Evolutionary conservation across 192 early-diverging fungal species (phyloP), one percentile per base, ranked within the genome.

Genomic region (Dissophora globulifera): DNA sequence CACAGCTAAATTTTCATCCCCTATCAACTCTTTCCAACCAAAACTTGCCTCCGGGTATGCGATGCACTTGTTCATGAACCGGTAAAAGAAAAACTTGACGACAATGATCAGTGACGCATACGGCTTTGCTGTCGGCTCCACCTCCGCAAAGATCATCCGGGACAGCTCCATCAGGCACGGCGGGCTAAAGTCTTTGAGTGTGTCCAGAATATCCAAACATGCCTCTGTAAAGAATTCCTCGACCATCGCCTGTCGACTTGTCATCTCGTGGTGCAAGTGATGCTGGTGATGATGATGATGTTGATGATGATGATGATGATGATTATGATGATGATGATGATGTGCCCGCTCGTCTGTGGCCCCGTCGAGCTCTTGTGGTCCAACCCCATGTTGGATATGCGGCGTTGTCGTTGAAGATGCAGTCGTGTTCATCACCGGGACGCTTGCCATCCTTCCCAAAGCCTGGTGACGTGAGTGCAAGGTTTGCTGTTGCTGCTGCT

Each of bases 51-150:
- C 79, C 5, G 79, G 79, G 25, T 76, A 76, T 26, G 70, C 66
- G 16, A 81, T 76, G 20, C 62, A 72, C 56, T 74, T 67, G 53
- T 74, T 74, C 66, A 81, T 68, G 51, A 81, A 81, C 13, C 70
- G 64, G 19, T 74, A 75, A 48, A 78, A 81, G 61, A 81, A 81
- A 45, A 72, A 81, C 32, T 81, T 72, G 55, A 81, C 72, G 22
- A 75, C 50, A 23, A 81, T 67, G 25, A 81, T 60, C 47, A 74
- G 19, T 23, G 64, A 75, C 8, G 79, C 79, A 35, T 81, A 75
- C 17, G 63, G 43, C 27, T 50, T 72, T 15, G 58, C 40, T n/a
- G 48, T 43, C 30, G 52, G 49, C 29, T 72, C 54, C 15, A 81
- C 7, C 15, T 75, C 59, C 12, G 29, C 50, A 32, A 76, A 60